Base-by-base conservation (phyloP, 495 filamentous ascomycete species). In the Xylaria sp. region DNA sequence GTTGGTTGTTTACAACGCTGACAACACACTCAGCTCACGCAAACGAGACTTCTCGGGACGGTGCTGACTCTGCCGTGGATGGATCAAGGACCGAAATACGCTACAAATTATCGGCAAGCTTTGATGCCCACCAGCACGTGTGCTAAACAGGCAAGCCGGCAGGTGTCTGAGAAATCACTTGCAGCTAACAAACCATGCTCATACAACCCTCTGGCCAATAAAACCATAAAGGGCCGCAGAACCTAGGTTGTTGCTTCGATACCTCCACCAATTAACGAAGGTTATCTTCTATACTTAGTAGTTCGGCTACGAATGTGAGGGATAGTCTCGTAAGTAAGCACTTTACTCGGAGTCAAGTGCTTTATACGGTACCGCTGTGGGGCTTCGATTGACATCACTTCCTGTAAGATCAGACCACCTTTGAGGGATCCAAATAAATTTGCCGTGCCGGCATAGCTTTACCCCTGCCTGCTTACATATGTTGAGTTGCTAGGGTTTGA, bases 341-440 rank as follows among this genome's bases (percentile, higher is more conserved):
- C 40, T 9, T 17, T n/a, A 41, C 7, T 40, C 7, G 55, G 55
- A 19, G 55, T 58, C 35, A 12, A 19, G 2, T n/a, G 26, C n/a
- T 4, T 24, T 6, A 21, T 29, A 35, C 35, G 44, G 40, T 48
- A 15, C 41, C 40, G 41, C 26, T 40, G n/a, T 63, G n/a, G 40
- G 61, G 40, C 40, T 41, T 26, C 24, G 37, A 12, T 50, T 50
- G 17, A 35, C 43, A 19, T 5, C 29, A n/a, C 17, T 33, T 33
- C 8, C n/a, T 9, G 11, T 19, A n/a, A 14, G 31, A 61, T 41
- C 67, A 61, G 67, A 35, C 67, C 67, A 52, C 31, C 31, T 40
- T 68, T 40, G n/a, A 26, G 6, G 15, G 19, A 21, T 5, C 24
- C 19, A 41, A 53, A 19, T 44, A 31, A 40, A 40, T 33, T 31